Evolutionary conservation across 179 eudicot genomes (phyloP).

Genomic region (Beta macrorhiza): DNA sequence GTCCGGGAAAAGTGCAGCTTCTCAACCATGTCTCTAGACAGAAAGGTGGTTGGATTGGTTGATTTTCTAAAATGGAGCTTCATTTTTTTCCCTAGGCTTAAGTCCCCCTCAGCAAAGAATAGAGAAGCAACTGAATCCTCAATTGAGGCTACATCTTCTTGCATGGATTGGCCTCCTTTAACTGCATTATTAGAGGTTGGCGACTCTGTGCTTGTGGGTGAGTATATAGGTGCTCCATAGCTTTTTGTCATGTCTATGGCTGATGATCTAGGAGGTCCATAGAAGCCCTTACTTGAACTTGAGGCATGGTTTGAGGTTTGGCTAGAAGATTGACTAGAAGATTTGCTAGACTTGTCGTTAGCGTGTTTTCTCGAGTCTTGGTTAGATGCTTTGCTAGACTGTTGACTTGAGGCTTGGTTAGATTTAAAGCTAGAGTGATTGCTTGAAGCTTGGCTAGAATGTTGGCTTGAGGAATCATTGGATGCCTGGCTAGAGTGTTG

Average conservation of each 20-base stretch:
- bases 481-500: not conserved
- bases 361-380: not conserved
- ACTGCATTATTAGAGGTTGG: not conserved
- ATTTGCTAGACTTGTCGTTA: not conserved
- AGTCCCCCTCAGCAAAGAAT: slow-evolving; percentile 25
- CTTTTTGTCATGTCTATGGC: slow-evolving; percentile 20
- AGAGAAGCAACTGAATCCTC: slow-evolving; percentile 24
- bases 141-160: slow-evolving; percentile 2
- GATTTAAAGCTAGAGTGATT: not conserved
- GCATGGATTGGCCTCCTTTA: not conserved
- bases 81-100: slow-evolving; percentile 39
- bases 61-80: slow-evolving; percentile 48
- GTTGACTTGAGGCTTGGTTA: not conserved
- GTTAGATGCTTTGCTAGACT: not conserved
- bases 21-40: slow-evolving; percentile 49
- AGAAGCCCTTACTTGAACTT: slow-evolving; percentile 6
- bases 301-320: not conserved
- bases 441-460: not conserved
- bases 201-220: slow-evolving; percentile 4
- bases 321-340: not conserved
- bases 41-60: slow-evolving; percentile 37
- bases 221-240: slow-evolving; percentile 18
- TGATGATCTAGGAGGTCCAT: slow-evolving; percentile 20
- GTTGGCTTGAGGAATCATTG: not conserved
- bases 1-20: slow-evolving; percentile 59